Base-by-base conservation (phyloP, 768 basidiomycete species). In the Suillus plorans region DNA sequence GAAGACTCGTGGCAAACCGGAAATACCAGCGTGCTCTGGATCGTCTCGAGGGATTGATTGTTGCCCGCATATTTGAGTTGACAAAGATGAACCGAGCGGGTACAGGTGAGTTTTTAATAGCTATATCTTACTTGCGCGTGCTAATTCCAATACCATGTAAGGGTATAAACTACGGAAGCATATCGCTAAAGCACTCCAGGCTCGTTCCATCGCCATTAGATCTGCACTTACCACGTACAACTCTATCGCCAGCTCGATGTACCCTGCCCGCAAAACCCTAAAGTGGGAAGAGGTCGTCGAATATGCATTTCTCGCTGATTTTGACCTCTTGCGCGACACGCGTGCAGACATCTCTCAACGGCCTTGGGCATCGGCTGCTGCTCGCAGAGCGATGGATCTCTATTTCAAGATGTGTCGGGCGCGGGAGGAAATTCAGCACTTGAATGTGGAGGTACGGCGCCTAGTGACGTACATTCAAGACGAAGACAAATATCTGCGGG, bases 321-420 rank as follows among this genome's bases (percentile, higher is more conserved):
- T 72, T 37, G 65, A 67, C n/a, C 60, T 70, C 8, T 66, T 73
- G n/a, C 63, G 64, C 28, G 60, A 69, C 45, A 63, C 63, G 2
- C 61, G 64, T 14, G 53, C 64, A 14, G 68, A 74, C n/a, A 61
- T 74, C 18, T 68, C 56, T 5, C 10, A 61, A 25, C 44, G 42
- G 8, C 64, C 64, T 14, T 73, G 73, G 73, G 63, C 69, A 1
- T 25, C 61, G 2, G 64, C 71, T 9, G 59, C 53, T 4, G 64
- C 64, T 37, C 60, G 69, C 0, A 59, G 42, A 60, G 69, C 66
- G 0, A 73, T 72, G 62, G 67, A 69, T 16, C n/a, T 56, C 0
- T 69, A 67, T 44, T 76, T 70, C 64, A 67, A 69, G 53, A 59
- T 70, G 13, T 41, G 53, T 13, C 69, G 63, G 9, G 73, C 75